Evolutionary conservation across 441 rosid genomes (phyloP), one percentile per base, ranked within the genome.

Genomic region (Adansonia rubrostipa): DNA sequence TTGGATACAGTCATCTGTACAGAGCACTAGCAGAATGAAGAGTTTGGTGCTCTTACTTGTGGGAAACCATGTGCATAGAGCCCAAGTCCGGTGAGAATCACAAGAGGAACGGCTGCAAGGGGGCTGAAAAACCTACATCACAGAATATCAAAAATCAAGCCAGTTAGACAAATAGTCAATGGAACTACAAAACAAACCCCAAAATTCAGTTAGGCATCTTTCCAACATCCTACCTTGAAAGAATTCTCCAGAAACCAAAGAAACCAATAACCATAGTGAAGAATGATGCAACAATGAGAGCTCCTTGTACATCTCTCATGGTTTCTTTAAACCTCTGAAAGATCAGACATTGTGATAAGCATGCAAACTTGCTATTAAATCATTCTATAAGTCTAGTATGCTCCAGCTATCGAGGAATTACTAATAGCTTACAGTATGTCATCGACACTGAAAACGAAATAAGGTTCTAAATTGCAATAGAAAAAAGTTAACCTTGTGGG

Each of bases 71-170:
- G 86, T 0, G 82, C 86, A 51, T 85, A 89, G 1, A 93, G 92
- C 71, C 99, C 97, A 45, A 93, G 89, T 24, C 92, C 98, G 9
- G 94, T 91, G 67, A 95, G 96, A 86, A 88, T 85, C 28, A 92
- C 95, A 28, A 92, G 85, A 73, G 98, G 98, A 82, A 83, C 88
- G 33, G 90, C 93, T 4, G 98, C 89, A 45, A 93, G 90, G 65
- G 97, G 98, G 76, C 84, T 85, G 14, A 93, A 89, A 84, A 85
- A 93, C 83, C 97, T 95, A 81, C 81, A 81, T n/a, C 78, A 62
- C 54, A 80, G 40, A 14, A 36, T 19, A 80, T n/a, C 36, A 66
- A 45, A 83, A 14, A 61, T 1, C 22, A 24, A 44, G 61, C 15
- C 17, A n/a, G 15, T 36, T 40, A 36, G 15, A 54, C 60, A n/a